These are phyloP conservation scores for Luffa aegyptiaca DNA, from an alignment of 306 rosid genomes.

Conservation along the genomic window DNA sequence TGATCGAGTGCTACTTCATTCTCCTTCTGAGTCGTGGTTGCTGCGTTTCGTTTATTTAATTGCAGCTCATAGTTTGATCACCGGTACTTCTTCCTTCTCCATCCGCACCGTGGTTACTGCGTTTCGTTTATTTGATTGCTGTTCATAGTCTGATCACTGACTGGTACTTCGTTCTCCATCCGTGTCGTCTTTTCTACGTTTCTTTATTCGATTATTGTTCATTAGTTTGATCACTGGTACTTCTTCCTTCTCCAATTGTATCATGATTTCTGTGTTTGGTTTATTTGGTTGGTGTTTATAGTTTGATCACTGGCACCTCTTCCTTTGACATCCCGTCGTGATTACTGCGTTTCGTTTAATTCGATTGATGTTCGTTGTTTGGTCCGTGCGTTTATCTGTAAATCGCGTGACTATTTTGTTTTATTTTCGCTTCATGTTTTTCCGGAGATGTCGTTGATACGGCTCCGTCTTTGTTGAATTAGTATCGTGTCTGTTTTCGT, in stretches of 20 bases:
- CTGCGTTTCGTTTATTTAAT: not conserved
- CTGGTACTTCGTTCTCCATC: too few relatives aligned
- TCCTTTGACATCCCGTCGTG: not conserved
- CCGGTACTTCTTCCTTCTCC: not conserved
- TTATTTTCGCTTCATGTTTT: not conserved
- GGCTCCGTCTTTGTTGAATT: not conserved
- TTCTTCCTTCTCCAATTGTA: not conserved
- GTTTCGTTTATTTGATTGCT: not conserved
- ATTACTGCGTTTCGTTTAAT: not conserved
- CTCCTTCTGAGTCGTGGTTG: not conserved
- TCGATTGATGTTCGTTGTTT: not conserved
- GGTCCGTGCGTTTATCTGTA: not conserved
- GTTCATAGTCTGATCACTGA: not conserved
- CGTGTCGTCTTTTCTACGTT: not conserved
- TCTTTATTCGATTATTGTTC: not conserved
- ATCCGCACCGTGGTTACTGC: not conserved
- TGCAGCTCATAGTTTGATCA: not conserved
- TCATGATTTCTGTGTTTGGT: not conserved
- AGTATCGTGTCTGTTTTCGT: not conserved
- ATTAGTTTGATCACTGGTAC: not conserved
- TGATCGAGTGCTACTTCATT: not conserved
- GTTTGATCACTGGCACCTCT: not conserved
- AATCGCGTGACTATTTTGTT: not conserved
- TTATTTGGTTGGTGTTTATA: not conserved
- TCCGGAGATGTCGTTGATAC: not conserved